Evolutionary conservation across 2,329 filamentous ascomycete genomes (phyloP).

Genomic region (Fusarium setosum): DNA sequence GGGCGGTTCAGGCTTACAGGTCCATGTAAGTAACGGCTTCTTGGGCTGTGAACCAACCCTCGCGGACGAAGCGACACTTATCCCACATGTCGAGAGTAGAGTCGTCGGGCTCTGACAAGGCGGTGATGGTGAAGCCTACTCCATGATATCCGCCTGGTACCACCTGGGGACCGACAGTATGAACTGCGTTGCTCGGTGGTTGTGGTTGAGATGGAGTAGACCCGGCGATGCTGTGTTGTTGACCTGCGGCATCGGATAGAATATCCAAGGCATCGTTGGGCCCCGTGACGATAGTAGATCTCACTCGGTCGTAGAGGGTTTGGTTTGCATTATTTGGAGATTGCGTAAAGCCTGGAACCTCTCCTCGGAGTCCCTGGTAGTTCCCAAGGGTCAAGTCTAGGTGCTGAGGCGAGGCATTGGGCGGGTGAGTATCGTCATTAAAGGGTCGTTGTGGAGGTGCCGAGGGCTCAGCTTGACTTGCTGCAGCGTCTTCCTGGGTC

Average conservation of each 20-base stretch:
- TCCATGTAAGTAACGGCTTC: conserved; percentile 43
- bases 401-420: neutral
- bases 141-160: conserved; percentile 5
- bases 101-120: conserved; percentile 34
- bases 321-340: conserved; percentile 1
- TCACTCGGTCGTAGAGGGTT: conserved; percentile 20
- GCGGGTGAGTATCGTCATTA: neutral
- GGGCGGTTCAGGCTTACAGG: conserved; percentile 10
- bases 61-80: conserved; percentile 39
- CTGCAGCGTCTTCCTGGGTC: neutral
- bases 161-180: neutral
- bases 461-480: neutral
- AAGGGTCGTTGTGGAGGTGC: neutral
- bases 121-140: conserved; percentile 14
- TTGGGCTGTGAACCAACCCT: conserved; percentile 42
- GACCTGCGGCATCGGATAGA: conserved; percentile 20
- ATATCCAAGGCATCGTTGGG: conserved; percentile 31
- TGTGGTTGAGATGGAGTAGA: conserved; percentile 11
- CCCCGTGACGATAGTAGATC: conserved; percentile 26
- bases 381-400: neutral
- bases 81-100: conserved; percentile 38
- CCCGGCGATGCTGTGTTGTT: conserved; percentile 5
- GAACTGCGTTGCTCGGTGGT: neutral
- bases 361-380: neutral
- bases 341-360: neutral